phyloP scores from a whole-genome alignment of 2,329 filamentous ascomycete species.

The Talaromyces verruculosus region DNA sequence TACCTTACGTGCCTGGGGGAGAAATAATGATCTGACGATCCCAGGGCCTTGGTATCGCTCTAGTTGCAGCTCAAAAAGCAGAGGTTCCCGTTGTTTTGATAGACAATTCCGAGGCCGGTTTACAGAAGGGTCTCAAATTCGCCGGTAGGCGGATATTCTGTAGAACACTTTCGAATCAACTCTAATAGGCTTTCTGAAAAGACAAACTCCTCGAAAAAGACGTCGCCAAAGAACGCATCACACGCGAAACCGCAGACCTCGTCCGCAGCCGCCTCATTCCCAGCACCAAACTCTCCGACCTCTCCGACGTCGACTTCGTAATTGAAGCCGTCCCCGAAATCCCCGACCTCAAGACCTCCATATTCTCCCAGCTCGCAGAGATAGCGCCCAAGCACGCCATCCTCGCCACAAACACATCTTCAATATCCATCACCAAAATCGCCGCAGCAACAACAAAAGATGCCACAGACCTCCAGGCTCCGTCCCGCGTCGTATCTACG shows the following conservation, averaged over 20 bases:
- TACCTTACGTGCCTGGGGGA: not conserved
- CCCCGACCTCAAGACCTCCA: constrained; percentile 77
- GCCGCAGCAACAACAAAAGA: constrained; percentile 80
- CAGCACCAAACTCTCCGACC: constrained; percentile 71
- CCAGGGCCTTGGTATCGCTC: constrained; percentile 90
- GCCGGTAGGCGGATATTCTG: constrained; percentile 60
- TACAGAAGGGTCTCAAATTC: constrained; percentile 87
- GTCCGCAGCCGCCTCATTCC: constrained; percentile 68
- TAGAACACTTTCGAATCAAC: not conserved
- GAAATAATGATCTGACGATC: not conserved
- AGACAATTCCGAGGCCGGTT: constrained; percentile 77
- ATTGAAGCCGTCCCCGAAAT: constrained; percentile 98
- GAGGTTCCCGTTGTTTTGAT: constrained; percentile 81
- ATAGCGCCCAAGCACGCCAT: constrained; percentile 83
- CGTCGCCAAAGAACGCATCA: constrained; percentile 81
- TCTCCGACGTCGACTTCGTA: constrained; percentile 87
- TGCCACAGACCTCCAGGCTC: constrained; percentile 74
- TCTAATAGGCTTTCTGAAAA: constrained; percentile 35
- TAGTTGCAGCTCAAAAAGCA: constrained; percentile 85
- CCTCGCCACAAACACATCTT: constrained; percentile 97
- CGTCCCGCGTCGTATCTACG: constrained; percentile 86
- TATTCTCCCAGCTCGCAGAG: constrained; percentile 79
- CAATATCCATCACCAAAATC: constrained; percentile 94
- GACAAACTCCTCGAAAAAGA: constrained; percentile 94
- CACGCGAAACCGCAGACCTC: constrained; percentile 74